Conservation (phyloP, 106 monocot species). For the Dioscorea alata region DNA sequence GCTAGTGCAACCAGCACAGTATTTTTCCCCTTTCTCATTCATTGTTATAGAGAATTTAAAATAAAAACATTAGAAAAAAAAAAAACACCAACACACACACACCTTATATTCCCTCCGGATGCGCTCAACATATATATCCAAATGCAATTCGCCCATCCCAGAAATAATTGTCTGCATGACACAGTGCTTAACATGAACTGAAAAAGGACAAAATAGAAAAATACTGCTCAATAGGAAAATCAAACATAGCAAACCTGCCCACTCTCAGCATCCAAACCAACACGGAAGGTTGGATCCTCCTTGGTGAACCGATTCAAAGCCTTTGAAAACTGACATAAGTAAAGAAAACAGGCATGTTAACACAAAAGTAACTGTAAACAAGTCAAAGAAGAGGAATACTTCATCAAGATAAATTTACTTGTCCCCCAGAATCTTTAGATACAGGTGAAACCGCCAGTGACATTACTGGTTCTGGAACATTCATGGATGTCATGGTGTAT, state of each 20-base stretch:
- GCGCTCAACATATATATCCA: slow-evolving; percentile 98
- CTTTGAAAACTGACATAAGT: slow-evolving; percentile 76
- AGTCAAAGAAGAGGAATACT: neutral
- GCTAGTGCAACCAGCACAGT: no score
- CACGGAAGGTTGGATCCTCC: slow-evolving; percentile 98
- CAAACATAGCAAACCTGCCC: slow-evolving; percentile 61
- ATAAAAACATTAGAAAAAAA: no score
- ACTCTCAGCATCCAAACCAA: slow-evolving; percentile 94
- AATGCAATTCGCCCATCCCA: slow-evolving; percentile 98
- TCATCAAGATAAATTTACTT: slow-evolving; percentile 33
- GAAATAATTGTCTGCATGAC: slow-evolving; percentile 89
- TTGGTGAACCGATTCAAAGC: slow-evolving; percentile 94
- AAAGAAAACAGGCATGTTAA: neutral
- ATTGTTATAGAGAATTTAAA: neutral
- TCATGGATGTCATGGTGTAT: slow-evolving; percentile 99
- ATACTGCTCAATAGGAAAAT: no score
- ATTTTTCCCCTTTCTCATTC: no score
- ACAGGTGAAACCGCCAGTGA: slow-evolving; percentile 95
- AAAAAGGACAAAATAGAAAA: neutral
- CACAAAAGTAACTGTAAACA: neutral
- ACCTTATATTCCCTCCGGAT: slow-evolving; percentile 98
- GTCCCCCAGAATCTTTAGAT: slow-evolving; percentile 97
- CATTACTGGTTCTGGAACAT: slow-evolving; percentile 99
- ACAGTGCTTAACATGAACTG: neutral
- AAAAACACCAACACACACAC: no score